Evolutionary conservation across 768 basidiomycete species (phyloP).

Genomic region (Phaeotremella fagi): DNA sequence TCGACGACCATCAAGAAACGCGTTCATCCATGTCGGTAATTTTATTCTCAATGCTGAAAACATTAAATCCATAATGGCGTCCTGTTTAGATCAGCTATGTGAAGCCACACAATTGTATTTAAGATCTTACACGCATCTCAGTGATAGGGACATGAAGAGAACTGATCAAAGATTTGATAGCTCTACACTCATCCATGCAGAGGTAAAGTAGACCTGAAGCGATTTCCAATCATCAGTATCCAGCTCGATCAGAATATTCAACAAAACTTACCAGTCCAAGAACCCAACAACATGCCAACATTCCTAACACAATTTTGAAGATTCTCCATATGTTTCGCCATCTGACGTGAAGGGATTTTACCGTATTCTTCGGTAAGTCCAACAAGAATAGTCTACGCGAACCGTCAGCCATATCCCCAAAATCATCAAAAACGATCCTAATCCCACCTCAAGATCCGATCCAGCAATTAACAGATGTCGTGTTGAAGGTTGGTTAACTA

Average conservation of each 20-base stretch:
- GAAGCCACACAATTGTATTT: too few relatives aligned
- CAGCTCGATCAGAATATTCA: conserved; percentile 5
- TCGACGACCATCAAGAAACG: conserved; percentile 81
- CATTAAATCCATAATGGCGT: conserved; percentile 87
- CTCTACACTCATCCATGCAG: conserved; percentile 80
- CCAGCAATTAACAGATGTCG: conserved; percentile 72
- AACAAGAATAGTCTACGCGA: conserved; percentile 69
- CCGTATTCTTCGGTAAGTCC: conserved; percentile 91
- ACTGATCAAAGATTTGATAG: conserved; percentile 76
- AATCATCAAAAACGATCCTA: background rate
- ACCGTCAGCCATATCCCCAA: background rate
- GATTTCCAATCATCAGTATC: background rate
- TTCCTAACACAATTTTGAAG: conserved; percentile 73
- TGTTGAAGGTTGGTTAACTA: conserved; percentile 79
- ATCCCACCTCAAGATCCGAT: conserved; percentile 76
- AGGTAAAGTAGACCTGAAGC: conserved; percentile 88
- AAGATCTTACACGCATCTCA: conserved; percentile 72
- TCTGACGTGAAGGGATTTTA: conserved; percentile 53
- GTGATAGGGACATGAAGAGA: conserved; percentile 83
- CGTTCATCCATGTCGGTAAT: conserved; percentile 85
- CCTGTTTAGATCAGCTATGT: too few relatives aligned
- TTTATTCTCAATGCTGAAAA: conserved; percentile 90
- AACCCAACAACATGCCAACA: conserved; percentile 75
- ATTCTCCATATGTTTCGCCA: conserved; percentile 65
- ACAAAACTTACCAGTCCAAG: conserved; percentile 75